A percentile compares a stretch with the other conserved stretches of the same genome.
Evolutionary conservation across 1,284 basidiomycete genomes (phyloP).

Genomic region (Xerocomus amazonicus): DNA sequence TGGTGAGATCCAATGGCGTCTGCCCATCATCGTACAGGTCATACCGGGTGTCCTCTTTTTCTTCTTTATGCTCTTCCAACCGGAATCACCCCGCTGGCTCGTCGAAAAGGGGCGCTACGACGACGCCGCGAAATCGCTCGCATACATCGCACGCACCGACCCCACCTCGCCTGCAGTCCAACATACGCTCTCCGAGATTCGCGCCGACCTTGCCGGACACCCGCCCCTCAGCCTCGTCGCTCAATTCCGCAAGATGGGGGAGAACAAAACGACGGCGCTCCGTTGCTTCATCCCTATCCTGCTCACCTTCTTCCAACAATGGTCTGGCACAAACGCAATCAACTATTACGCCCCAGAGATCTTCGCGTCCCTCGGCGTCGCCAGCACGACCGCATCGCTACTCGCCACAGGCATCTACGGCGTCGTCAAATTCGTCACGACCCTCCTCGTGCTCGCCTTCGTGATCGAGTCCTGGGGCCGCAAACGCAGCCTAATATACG

Average conservation of each 20-base stretch:
- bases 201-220: constrained; percentile 47
- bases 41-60: constrained; percentile 50
- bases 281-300: constrained; percentile 51
- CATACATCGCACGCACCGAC: constrained; percentile 42
- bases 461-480: constrained; percentile 47
- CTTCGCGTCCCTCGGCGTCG: constrained; percentile 52
- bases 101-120: constrained; percentile 51
- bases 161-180: constrained; percentile 41
- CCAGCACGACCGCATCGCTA: constrained; percentile 46
- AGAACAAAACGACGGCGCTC: constrained; percentile 40
- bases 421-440: constrained; percentile 51
- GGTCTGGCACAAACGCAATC: constrained; percentile 59
- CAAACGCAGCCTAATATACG: constrained; percentile 45
- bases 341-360: constrained; percentile 53
- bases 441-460: constrained; percentile 40
- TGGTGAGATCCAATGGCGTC: constrained; percentile 48
- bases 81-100: constrained; percentile 62
- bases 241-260: constrained; percentile 44
- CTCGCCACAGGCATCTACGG: constrained; percentile 63
- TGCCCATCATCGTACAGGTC: constrained; percentile 53
- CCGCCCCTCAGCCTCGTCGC: constrained; percentile 34
- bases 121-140: constrained; percentile 48
- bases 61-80: constrained; percentile 47
- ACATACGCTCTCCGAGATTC: constrained; percentile 49
- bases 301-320: constrained; percentile 58